Evolutionary conservation across 2,329 filamentous ascomycete genomes (phyloP), one percentile per base, ranked within the genome.

Genomic region (Fusarium circinatum): DNA sequence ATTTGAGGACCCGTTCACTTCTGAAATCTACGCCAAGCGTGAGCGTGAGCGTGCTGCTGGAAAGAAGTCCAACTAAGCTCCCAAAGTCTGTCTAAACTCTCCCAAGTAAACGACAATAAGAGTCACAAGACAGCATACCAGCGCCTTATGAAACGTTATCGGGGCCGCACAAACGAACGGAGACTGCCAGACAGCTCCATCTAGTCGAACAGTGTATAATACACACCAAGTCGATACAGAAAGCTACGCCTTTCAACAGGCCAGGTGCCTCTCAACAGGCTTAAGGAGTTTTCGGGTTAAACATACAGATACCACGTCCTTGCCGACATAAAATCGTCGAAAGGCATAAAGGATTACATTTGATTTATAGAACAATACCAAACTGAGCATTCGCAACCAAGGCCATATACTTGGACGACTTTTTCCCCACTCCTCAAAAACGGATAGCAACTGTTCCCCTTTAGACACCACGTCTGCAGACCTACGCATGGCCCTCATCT

Each of bases 1-100:
- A 78, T 98, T 91, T 85, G 96, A 98, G 86, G 96, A 98, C 83
- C 96, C 96, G 9, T 99, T 98, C 84, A 99, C 96, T 12, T 90
- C 91, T 7, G 93, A 89, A 75, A 99, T 99, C 80, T 99, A 98
- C 83, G 93, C 92, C 75, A 97, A 96, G 90, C 89, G 94, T 69
- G 93, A 95, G 65, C 84, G 84, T 65, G 86, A 90, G 80, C 85
- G 87, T 73, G 87, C 86, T 36, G 84, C 84, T 64, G 82, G 82
- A 76, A 89, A 89, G 84, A 90, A 90, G 83, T 81, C 84, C 75
- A 85, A 84, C 73, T 89, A 82, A 84, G 34, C 38, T 18, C 14
- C 12, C 56, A 34, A 26, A 38, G 47, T 42, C 42, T 34, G 65
- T 52, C 56, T 48, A 26, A 42, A 24, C 55, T 58, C 59, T 66